Base-by-base conservation (phyloP, 73 alveolate genomes). In the Tetrahymena malaccensis region DNA sequence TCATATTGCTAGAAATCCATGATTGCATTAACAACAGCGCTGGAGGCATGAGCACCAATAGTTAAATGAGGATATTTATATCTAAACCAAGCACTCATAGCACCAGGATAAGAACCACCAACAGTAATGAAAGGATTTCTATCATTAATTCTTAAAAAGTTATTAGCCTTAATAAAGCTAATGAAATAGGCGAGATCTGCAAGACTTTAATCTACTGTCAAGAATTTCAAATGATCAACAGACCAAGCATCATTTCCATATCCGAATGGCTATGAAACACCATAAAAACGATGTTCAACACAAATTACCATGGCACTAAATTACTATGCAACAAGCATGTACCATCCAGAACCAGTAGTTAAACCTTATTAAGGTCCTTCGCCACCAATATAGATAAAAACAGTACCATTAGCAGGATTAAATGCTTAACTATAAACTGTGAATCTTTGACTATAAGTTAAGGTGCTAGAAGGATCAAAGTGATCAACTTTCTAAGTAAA, bases 21-120 rank as follows among this genome's bases (percentile, higher is more conserved):
- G 4, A 44, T 38, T 25, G 94, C 85, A 17, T 95, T 44, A 34
- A 95, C 97, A 34, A 95, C 97, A 40, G 99, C 99, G 11, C 98
- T 96, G 25, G 98, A 97, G 35, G 99, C 97, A 35, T 84, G 70
- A 1, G 97, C 97, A 34, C 98, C 99, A 10, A 95, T 85, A 5
- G 96, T 97, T n/a, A 97, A 56, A 85, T 97, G 98, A n/a, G 98
- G 98, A 70, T 96, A 97, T 93, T 97, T 85, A 44, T 70, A 85
- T 89, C 98, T 55, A 34, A 96, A 93, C 99, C 99, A 97, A 22
- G 99, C 99, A 43, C 98, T 94, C 96, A 97, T 89, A 21, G 98
- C 98, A 19, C 98, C 99, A 84, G 98, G 98, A 84, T 97, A 97
- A 35, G 98, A 96, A 31, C 99, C 99, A 56, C 99, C 99, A 34